Percentiles rank a stretch among this genome's conserved stretches.
Evolutionary conservation across 164 flowering plant species (phyloP).

Genomic region (Vitis amurensis): DNA sequence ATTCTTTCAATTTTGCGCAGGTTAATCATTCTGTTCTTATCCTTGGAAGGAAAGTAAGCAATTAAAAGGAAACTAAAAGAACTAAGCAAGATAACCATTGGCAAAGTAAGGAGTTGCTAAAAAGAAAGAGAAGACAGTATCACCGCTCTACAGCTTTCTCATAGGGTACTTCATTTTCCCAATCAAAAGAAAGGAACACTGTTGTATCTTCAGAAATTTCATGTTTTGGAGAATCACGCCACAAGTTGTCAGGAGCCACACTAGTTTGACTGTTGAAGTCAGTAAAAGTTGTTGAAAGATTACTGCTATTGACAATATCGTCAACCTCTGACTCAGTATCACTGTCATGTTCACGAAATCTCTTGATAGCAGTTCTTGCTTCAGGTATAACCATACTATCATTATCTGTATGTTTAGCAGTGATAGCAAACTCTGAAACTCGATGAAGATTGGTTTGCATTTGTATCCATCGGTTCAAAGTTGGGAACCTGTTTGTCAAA

Average conservation of each 20-base stretch:
- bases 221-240: conserved; percentile 45
- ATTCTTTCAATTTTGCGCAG: no score
- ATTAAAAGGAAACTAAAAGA: background rate
- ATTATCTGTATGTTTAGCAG: conserved; percentile 37
- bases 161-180: conserved; percentile 96
- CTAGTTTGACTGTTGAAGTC: conserved; percentile 34
- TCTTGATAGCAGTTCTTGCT: conserved; percentile 55
- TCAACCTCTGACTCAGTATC: conserved; percentile 87
- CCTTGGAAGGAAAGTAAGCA: no score
- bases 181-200: conserved; percentile 79
- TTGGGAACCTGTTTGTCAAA: conserved; percentile 65
- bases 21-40: no score
- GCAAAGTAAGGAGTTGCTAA: background rate
- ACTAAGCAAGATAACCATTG: background rate
- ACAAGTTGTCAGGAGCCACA: conserved; percentile 30
- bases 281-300: conserved; percentile 32
- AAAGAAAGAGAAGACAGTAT: background rate
- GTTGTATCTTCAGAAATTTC: conserved; percentile 46
- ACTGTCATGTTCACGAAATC: conserved; percentile 75
- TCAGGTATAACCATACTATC: conserved; percentile 36
- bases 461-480: conserved; percentile 98
- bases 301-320: conserved; percentile 46
- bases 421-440: conserved; percentile 81
- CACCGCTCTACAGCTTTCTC: conserved; percentile 94
- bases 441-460: conserved; percentile 96